Evolutionary conservation across 345 rosid species (phyloP).

Genomic region (Salix koriyanagi): DNA sequence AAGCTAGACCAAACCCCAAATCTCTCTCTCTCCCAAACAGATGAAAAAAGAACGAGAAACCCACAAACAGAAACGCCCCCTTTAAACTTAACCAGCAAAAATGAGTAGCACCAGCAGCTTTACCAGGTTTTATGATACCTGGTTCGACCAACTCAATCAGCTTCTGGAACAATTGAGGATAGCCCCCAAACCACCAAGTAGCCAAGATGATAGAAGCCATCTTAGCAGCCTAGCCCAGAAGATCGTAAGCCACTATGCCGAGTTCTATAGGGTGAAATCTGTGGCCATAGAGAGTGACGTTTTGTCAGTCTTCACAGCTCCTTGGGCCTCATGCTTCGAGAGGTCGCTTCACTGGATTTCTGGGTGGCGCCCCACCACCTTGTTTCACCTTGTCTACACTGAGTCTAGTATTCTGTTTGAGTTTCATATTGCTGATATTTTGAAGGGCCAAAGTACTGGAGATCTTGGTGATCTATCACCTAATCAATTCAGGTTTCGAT

Average conservation of each 20-base stretch:
- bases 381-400: conserved; percentile 73
- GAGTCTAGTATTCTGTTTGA: conserved; percentile 76
- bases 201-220: conserved; percentile 25
- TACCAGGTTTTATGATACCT: conserved; percentile 48
- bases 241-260: conserved; percentile 50
- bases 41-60: too few relatives aligned
- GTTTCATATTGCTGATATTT: conserved; percentile 67
- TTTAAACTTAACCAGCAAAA: neutral
- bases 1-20: too few relatives aligned
- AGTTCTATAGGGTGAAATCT: conserved; percentile 50
- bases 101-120: conserved; percentile 29
- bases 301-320: conserved; percentile 47
- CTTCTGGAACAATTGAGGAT: conserved; percentile 48
- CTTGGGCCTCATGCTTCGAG: conserved; percentile 78
- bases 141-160: conserved; percentile 57
- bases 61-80: too few relatives aligned
- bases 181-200: conserved; percentile 38
- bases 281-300: conserved; percentile 49
- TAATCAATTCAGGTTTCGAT: conserved; percentile 53
- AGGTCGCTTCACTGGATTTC: conserved; percentile 83
- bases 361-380: conserved; percentile 78
- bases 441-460: conserved; percentile 59
- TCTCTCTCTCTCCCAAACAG: too few relatives aligned
- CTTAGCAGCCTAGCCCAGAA: conserved; percentile 39
- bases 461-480: conserved; percentile 86